These are phyloP conservation scores for Aspergillus awamori DNA, from an alignment of 2,329 filamentous ascomycete genomes.

Conservation along the genomic window DNA sequence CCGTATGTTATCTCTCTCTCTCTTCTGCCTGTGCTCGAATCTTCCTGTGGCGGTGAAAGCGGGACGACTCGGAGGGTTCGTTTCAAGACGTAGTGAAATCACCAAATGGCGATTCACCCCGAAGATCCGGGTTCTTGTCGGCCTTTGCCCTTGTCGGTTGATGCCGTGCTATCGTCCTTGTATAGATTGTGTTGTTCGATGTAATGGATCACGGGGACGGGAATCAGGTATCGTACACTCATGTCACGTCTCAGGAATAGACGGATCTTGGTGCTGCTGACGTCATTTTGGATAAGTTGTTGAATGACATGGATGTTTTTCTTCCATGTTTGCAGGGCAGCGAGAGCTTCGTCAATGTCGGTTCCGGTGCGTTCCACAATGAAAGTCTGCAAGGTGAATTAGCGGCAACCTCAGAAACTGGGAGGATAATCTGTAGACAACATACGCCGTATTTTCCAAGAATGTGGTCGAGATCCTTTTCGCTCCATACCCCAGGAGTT, in stretches of 20 bases:
- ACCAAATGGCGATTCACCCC: slow-evolving; percentile 23
- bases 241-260: slow-evolving; percentile 77
- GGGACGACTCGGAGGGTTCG: not conserved
- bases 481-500: slow-evolving; percentile 74
- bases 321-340: slow-evolving; percentile 78
- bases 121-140: slow-evolving; percentile 29
- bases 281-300: slow-evolving; percentile 83
- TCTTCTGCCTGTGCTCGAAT: not conserved
- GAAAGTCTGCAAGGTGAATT: slow-evolving; percentile 56
- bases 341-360: slow-evolving; percentile 83
- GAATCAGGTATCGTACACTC: slow-evolving; percentile 77
- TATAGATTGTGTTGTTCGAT: slow-evolving; percentile 70
- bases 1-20: not conserved
- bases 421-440: slow-evolving; percentile 4
- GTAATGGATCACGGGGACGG: slow-evolving; percentile 73
- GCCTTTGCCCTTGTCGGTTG: slow-evolving; percentile 40
- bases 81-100: not conserved
- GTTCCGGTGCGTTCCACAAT: slow-evolving; percentile 87
- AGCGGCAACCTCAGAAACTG: not conserved
- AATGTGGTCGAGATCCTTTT: slow-evolving; percentile 84
- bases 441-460: slow-evolving; percentile 72
- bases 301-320: slow-evolving; percentile 87
- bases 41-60: not conserved
- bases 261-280: slow-evolving; percentile 80
- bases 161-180: slow-evolving; percentile 51